Evolutionary conservation across 306 rosid species (phyloP), one percentile per base, ranked within the genome.

Genomic region (Malus sieversii): DNA sequence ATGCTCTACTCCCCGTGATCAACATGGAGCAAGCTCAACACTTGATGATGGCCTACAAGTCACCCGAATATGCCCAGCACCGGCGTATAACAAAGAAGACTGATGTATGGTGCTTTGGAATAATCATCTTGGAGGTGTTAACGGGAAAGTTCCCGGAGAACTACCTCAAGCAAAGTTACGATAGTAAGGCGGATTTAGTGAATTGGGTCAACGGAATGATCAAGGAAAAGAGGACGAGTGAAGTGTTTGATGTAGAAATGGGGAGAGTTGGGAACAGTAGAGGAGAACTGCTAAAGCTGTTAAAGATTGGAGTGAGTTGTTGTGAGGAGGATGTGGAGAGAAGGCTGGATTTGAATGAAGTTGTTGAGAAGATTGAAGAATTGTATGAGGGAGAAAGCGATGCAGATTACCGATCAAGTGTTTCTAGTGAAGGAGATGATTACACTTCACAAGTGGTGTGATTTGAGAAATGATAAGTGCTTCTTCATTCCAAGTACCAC

Each of bases 281-380:
- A 82, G 83, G 88, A 5, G 93, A 92, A 66, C 59, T 92, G 84
- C 77, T 96, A 30, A 89, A 90, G 86, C 91, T 96, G 25, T 73
- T 96, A 51, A 96, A 90, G 89, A 89, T 96, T 60, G 99, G 92
- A 8, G 68, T 96, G 65, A 86, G 92, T 75, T 96, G 99, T 71
- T 96, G 99, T 65, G 97, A 96, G 83, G 98, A 87, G 86, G 94
- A 92, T 22, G 87, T 88, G 77, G 98, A 90, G 23, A 89, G 93
- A 69, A 88, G 98, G 61, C 52, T 89, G 68, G 96, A 89, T 74
- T 77, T 96, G 44, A 81, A 80, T 63, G 96, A 89, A 66, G 92
- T 80, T 72, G 78, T 86, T 18, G 79, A 75, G n/a, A 82, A 83
- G 78, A 90, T 96, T 66, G 87, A 88, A 70, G 88, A 85, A 48